Base-by-base conservation (phyloP, 2,329 filamentous ascomycete genomes). In the Monosporascus cannonballus region DNA sequence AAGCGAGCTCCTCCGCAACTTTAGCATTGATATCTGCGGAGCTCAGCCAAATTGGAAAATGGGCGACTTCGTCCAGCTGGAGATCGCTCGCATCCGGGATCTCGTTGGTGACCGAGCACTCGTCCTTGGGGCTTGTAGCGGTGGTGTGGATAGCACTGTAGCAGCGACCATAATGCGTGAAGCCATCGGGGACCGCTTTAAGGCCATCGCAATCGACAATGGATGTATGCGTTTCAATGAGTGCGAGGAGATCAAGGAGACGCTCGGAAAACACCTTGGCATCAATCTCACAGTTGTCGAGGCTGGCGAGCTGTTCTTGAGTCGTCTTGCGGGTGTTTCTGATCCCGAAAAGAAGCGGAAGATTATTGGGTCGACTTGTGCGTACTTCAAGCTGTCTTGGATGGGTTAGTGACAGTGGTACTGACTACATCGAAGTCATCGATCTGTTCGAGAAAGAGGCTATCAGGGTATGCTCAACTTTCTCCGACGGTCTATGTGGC, bases 221-320 rank as follows among this genome's bases (percentile, higher is more conserved):
- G 91, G 90, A 20, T 77, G 90, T 50, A 85, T 99, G 80, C 84
- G 94, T 39, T 77, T 94, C 30, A 86, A 96, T 65, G 94, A 97
- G 71, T 91, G 87, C 60, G 74, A 85, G 59, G 77, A 86, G 63
- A 94, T 97, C 50, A 86, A 96, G 71, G 76, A 90, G 70, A 92
- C 84, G 0, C 80, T 97, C 2, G 78, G 79, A 2, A 70, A 91
- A 64, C 85, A 94, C 59, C 81, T 97, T 1, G 89, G 89, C 1
- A 95, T 97, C 70, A 94, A 96, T 70, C 77, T 97, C 3, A 96
- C 89, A 0, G 86, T 97, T 27, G 83, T 95, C 2, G 88, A 97
- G 67, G 91, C 84, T 0, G 79, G 80, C 9, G 78, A 95, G 55
- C 75, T 81, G 25, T 97, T 97, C 76, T 76, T 96, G n/a, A 73